Conservation (phyloP, 2,329 filamentous ascomycete species). For the Trichoderma harzianum region DNA sequence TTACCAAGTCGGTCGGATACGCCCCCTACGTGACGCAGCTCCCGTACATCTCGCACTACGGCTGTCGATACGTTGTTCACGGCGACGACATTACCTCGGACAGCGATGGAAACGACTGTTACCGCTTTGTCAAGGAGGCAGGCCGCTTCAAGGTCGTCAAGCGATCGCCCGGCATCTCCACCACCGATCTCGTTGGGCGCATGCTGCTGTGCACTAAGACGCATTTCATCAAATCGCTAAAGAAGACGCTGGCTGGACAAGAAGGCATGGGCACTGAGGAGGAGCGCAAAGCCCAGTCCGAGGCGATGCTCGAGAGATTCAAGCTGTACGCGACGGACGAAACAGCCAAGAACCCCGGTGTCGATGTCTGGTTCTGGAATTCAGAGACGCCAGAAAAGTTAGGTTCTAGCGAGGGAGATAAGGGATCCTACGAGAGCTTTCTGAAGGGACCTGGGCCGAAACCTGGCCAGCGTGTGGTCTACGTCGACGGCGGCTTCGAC, state of each 20-base stretch:
- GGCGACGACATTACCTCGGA: constrained; percentile 97
- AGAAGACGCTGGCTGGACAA: constrained; percentile 62
- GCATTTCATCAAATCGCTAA: constrained; percentile 84
- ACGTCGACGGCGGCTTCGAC: constrained; percentile 96
- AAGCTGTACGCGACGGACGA: constrained; percentile 84
- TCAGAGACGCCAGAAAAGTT: constrained; percentile 49
- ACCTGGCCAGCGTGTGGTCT: constrained; percentile 80
- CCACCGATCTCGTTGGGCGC: constrained; percentile 93
- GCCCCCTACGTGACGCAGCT: constrained; percentile 94
- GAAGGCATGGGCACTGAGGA: constrained; percentile 68
- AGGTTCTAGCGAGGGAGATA: constrained; percentile 47
- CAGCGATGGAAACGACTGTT: constrained; percentile 90
- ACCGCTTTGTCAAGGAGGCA: constrained; percentile 93
- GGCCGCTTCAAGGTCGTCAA: constrained; percentile 95
- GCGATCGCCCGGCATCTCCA: constrained; percentile 92
- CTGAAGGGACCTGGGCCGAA: constrained; percentile 68
- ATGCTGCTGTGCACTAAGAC: constrained; percentile 95
- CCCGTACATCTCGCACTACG: constrained; percentile 91
- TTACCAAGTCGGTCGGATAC: constrained; percentile 74
- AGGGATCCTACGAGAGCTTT: constrained; percentile 63
- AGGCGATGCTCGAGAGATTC: constrained; percentile 73
- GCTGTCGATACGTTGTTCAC: constrained; percentile 93
- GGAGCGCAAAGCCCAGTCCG: constrained; percentile 61
- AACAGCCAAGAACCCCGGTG: constrained; percentile 72
- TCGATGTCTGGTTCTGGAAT: constrained; percentile 82